phyloP scores from a whole-genome alignment of 2,329 filamentous ascomycete species.

The Pestalotiopsis sp. region DNA sequence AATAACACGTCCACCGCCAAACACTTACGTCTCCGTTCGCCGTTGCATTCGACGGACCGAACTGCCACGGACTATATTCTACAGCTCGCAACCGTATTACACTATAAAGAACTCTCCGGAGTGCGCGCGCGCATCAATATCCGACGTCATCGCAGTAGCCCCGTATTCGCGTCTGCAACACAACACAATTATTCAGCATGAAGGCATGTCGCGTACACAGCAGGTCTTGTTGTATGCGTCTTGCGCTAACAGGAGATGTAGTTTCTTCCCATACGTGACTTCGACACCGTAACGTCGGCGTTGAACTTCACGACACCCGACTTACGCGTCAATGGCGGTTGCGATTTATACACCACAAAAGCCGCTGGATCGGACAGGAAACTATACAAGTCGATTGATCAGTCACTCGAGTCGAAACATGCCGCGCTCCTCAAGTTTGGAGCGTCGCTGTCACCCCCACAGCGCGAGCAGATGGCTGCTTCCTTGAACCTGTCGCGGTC shows the following conservation, averaged over 20 bases:
- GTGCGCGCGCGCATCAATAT: not conserved
- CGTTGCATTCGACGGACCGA: not conserved
- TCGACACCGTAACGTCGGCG: conserved; percentile 88
- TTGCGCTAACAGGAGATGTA: conserved; percentile 38
- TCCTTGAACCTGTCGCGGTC: conserved; percentile 78
- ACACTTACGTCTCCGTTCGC: not conserved
- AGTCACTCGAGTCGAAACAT: conserved; percentile 88
- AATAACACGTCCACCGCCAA: not conserved
- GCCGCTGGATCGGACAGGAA: conserved; percentile 96
- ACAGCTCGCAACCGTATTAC: not conserved
- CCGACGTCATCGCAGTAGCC: not conserved
- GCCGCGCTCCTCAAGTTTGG: conserved; percentile 85
- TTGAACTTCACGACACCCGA: conserved; percentile 96
- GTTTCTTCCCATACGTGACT: conserved; percentile 90
- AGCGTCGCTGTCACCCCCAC: conserved; percentile 82
- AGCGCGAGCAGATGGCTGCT: conserved; percentile 69
- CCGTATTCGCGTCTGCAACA: not conserved
- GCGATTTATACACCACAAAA: conserved; percentile 97
- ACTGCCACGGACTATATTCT: not conserved
- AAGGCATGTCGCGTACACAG: conserved; percentile 13
- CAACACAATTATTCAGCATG: conserved; percentile 14
- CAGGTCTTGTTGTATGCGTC: not conserved
- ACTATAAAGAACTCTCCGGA: not conserved
- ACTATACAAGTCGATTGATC: conserved; percentile 92
- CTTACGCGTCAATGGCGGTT: conserved; percentile 88